phyloP scores from a whole-genome alignment of 2,329 filamentous ascomycete species.

The Alternaria arbusti region DNA sequence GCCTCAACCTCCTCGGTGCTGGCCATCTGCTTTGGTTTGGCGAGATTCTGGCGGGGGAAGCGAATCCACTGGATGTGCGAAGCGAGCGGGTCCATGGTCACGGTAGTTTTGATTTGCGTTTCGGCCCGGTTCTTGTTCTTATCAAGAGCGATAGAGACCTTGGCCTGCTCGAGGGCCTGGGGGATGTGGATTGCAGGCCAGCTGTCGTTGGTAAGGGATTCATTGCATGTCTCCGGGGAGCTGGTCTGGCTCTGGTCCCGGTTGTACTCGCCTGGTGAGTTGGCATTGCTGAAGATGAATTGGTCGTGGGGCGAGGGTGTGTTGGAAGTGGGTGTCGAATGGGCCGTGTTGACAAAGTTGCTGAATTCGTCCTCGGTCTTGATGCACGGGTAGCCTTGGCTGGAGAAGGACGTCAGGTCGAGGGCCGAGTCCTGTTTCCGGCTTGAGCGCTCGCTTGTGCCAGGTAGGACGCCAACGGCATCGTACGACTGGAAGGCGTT shows the following conservation, averaged over 20 bases:
- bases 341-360: constrained; percentile 26
- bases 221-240: constrained; percentile 38
- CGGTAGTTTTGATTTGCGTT: constrained; percentile 89
- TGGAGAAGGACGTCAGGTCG: constrained; percentile 25
- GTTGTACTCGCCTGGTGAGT: constrained; percentile 39
- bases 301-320: constrained; percentile 37
- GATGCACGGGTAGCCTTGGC: constrained; percentile 13
- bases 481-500: constrained; percentile 10
- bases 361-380: constrained; percentile 25
- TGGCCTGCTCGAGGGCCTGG: constrained; percentile 27
- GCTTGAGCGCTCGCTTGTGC: constrained; percentile 15
- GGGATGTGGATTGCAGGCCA: constrained; percentile 38
- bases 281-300: constrained; percentile 41
- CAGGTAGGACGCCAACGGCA: constrained; percentile 6
- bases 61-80: constrained; percentile 79
- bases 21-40: constrained; percentile 87
- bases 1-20: constrained; percentile 74
- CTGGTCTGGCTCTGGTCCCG: constrained; percentile 39
- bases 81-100: constrained; percentile 79
- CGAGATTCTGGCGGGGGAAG: constrained; percentile 87
- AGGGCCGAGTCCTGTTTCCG: constrained; percentile 35
- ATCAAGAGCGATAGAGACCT: constrained; percentile 34
- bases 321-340: constrained; percentile 33
- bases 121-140: constrained; percentile 84
- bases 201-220: constrained; percentile 25